These are phyloP conservation scores for Metschnikowia vanudenii DNA, from an alignment of 805 yeast species.

Conservation along the genomic window DNA sequence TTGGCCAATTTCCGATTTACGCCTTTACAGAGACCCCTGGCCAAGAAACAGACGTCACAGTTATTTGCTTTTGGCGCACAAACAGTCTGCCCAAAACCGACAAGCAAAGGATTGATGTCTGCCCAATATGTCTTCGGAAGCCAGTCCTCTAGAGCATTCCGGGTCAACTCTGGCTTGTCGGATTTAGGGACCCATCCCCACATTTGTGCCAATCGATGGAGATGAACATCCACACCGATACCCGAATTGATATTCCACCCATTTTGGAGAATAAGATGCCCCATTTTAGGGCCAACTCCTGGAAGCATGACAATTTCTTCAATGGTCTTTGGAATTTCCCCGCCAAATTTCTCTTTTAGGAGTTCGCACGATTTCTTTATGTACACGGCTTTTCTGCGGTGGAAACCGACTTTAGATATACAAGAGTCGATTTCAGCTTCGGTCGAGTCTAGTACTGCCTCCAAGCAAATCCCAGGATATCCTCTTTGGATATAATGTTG, in stretches of 20 bases:
- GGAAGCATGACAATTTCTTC: constrained; percentile 69
- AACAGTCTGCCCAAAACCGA: constrained; percentile 90
- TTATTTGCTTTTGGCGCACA: constrained; percentile 70
- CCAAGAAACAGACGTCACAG: constrained; percentile 70
- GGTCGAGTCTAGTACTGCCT: constrained; percentile 48
- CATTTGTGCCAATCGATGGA: constrained; percentile 74
- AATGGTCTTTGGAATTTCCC: constrained; percentile 72
- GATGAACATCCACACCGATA: constrained; percentile 93
- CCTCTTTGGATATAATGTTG: constrained; percentile 39
- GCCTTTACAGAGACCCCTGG: constrained; percentile 55
- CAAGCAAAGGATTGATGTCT: constrained; percentile 81
- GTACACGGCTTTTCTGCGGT: constrained; percentile 70
- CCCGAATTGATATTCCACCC: constrained; percentile 81
- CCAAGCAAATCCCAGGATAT: constrained; percentile 53
- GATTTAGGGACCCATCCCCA: constrained; percentile 70
- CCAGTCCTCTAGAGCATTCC: constrained; percentile 70
- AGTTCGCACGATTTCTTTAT: constrained; percentile 61
- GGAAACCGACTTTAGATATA: constrained; percentile 86
- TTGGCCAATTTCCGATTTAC: constrained; percentile 47
- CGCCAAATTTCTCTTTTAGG: constrained; percentile 47
- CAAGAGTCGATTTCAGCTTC: constrained; percentile 60
- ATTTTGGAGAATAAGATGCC: constrained; percentile 70
- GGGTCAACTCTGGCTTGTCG: constrained; percentile 71
- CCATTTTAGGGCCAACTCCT: constrained; percentile 97
- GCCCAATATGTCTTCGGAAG: constrained; percentile 73